Evolutionary conservation across 148 eudicot species (phyloP), one percentile per base, ranked within the genome.

Genomic region (Rhododendron molle): DNA sequence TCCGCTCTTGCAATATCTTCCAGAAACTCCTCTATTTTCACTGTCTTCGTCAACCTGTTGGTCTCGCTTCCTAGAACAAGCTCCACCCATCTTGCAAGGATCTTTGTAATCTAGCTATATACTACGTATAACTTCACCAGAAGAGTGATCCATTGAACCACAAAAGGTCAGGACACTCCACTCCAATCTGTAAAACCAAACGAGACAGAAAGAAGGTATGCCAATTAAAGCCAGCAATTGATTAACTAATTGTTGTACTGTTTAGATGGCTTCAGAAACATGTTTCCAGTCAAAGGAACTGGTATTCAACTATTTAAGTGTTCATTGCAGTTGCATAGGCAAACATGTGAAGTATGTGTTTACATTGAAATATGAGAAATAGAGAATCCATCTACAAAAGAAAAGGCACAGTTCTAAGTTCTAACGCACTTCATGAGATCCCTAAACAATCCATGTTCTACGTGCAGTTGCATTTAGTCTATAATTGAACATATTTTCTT

Each of bases 51-150:
- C 85, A 34, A 87, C 92, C 85, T 84, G 92, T 49, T 87, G 91
- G 88, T 88, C 92, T 73, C 91, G 91, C 91, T 93, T 96, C 90
- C 96, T 93, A 20, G 97, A 96, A 88, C 97, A 95, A 84, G 88
- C 90, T 85, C 96, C 92, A 49, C 97, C 97, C 96, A 95, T 95
- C 49, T 71, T 50, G 15, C 50, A 69, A 86, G 72, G 84, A 38
- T 82, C 15, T 28, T 58, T 44, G 52, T 73, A 72, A 7, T 54
- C 36, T 81, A 40, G 20, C 14, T 54, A n/a, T 12, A 6, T 30
- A 71, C n/a, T 58, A 7, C n/a, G 3, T 58, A 58, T 34, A 12
- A 34, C 34, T 6, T 18, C 58, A 81, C 47, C 9, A 60, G 65
- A 58, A 65, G 38, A 18, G 6, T 52, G 56, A 12, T 47, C 58